phyloP scores from a whole-genome alignment of 2,329 filamentous ascomycete species.

The Cladophialophora carrionii region DNA sequence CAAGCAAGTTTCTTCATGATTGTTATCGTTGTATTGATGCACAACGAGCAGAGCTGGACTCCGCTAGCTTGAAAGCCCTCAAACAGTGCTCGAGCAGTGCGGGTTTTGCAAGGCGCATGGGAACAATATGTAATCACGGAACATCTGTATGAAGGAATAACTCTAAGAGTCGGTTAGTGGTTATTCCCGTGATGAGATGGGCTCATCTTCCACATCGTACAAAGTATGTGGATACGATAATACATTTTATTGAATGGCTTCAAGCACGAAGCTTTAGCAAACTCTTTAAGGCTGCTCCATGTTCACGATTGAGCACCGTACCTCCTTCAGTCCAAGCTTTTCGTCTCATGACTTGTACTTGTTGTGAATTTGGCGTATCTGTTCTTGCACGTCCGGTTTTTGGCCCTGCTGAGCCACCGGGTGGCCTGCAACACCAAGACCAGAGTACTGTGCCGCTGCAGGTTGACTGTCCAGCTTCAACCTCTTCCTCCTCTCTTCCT shows the following conservation, averaged over 20 bases:
- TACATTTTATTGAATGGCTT: conserved; percentile 4
- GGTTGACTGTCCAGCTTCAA: conserved; percentile 57
- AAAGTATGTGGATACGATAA: conserved; percentile 7
- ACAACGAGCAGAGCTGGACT: not conserved
- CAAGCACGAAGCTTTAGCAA: not conserved
- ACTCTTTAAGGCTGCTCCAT: not conserved
- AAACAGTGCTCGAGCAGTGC: not conserved
- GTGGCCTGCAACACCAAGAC: not conserved
- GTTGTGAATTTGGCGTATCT: conserved; percentile 69
- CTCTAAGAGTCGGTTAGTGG: not conserved
- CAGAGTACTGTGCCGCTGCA: conserved; percentile 28
- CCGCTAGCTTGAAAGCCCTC: not conserved
- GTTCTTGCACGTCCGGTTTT: conserved; percentile 78
- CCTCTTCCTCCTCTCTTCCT: conserved; percentile 73
- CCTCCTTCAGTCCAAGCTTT: not conserved
- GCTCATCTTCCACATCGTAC: not conserved
- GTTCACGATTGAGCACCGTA: not conserved
- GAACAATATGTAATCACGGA: not conserved
- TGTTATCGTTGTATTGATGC: not conserved
- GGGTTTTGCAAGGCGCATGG: not conserved
- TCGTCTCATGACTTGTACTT: conserved; percentile 32
- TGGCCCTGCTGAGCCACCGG: conserved; percentile 37
- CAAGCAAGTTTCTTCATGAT: conserved; percentile 12
- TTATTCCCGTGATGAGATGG: not conserved
- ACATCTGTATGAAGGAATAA: not conserved